Evolutionary conservation across 2,329 filamentous ascomycete genomes (phyloP), one percentile per base, ranked within the genome.

Genomic region (Basipetospora chlamydospora): DNA sequence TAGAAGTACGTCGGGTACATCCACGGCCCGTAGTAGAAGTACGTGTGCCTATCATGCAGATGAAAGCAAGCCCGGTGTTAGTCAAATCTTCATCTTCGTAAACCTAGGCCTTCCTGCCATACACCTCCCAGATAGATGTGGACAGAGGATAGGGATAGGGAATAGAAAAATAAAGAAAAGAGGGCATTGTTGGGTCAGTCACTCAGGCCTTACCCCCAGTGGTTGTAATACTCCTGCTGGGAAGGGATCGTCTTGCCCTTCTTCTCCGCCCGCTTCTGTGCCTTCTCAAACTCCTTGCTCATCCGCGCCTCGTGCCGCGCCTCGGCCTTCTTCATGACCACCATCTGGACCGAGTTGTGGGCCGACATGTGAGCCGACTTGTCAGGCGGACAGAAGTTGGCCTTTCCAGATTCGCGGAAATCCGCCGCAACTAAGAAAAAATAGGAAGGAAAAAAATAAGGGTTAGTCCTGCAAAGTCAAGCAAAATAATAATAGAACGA

Each of bases 331-430:
- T 20, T 37, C 6, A 41, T 35, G 5, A 31, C 18, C 3, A 18
- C 33, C 6, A 39, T 46, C 5, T 55, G 55, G 6, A 85, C 72
- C 1, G 80, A 69, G 46, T 76, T 84, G 60, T 88, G 82, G 0
- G 77, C 66, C 0, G 76, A 82, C 42, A 88, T 78, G 49, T 88
- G 82, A 0, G 76, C 69, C 15, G 70, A 73, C 37, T 67, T 70
- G 34, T 68, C 58, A 0, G 72, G 66, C 0, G 70, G 56, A 42
- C 67, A 73, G 8, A 68, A 54, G 7, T 59, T 49, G 2, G 66
- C 64, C 0, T 49, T 48, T 10, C 67, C 67, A 0, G 70, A 69
- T 0, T 50, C 38, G 54, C 73, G 50, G 51, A 70, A 65, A 33
- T 48, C 41, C 38, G 72, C 56, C 35, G 45, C 33, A 12, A 49